Conservation (phyloP, 1,284 basidiomycete genomes). For the Waitea zeae region DNA sequence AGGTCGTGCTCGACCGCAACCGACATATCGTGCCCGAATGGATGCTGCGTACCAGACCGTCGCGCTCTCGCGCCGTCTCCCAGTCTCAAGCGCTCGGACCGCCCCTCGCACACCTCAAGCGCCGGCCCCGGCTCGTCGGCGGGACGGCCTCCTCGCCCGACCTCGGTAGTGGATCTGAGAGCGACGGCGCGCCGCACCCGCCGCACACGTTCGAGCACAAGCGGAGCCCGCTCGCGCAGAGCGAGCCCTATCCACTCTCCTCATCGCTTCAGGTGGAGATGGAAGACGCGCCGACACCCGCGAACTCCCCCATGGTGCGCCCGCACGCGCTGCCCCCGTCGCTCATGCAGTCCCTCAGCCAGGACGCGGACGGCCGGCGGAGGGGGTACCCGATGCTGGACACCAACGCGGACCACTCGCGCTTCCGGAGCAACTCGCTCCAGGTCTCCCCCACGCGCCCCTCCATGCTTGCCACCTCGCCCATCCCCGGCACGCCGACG, state of each 20-base stretch:
- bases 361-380: neutral
- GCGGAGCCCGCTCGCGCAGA: conserved; percentile 20
- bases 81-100: conserved; percentile 18
- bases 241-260: neutral
- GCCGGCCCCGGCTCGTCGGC: conserved; percentile 23
- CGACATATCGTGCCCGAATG: conserved; percentile 93
- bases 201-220: conserved; percentile 8
- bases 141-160: conserved; percentile 52
- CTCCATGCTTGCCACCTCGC: neutral
- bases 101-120: neutral
- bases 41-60: conserved; percentile 58
- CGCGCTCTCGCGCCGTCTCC: conserved; percentile 31
- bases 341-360: neutral
- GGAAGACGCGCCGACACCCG: conserved; percentile 35
- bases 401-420: neutral
- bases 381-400: conserved; percentile 3
- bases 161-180: too few species aligned
- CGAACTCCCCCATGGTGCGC: conserved; percentile 27
- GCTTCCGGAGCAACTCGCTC: neutral
- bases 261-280: conserved; percentile 5
- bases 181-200: too few species aligned
- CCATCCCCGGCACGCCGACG: conserved; percentile 6
- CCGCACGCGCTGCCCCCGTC: conserved; percentile 4
- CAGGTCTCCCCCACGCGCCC: neutral
- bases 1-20: conserved; percentile 86